Conservation (phyloP, 768 basidiomycete genomes). For the Naganishia friedmannii region DNA sequence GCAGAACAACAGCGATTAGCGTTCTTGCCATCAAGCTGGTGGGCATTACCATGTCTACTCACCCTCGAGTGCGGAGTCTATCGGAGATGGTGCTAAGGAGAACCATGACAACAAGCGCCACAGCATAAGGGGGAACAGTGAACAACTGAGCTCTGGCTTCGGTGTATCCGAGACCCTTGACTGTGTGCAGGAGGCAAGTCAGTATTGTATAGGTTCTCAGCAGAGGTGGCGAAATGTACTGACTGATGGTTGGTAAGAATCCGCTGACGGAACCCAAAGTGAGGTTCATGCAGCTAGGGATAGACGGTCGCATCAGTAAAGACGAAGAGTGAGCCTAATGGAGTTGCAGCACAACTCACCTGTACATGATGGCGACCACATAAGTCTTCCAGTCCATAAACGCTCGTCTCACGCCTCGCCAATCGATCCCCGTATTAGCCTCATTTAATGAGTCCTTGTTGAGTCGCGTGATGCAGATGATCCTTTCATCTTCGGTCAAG, state of each 20-base stretch:
- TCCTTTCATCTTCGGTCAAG: constrained; percentile 52
- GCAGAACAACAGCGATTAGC: not conserved
- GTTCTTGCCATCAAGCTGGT: not conserved
- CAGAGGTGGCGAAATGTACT: not conserved
- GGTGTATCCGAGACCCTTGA: constrained; percentile 51
- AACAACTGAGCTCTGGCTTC: constrained; percentile 45
- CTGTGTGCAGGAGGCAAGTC: not conserved
- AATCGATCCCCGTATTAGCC: constrained; percentile 46
- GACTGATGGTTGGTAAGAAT: constrained; percentile 52
- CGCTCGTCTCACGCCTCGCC: constrained; percentile 49
- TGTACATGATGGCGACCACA: constrained; percentile 41
- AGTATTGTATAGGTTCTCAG: not conserved
- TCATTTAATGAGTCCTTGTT: constrained; percentile 45
- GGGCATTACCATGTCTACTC: not conserved
- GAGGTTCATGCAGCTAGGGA: constrained; percentile 50
- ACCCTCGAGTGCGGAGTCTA: constrained; percentile 42
- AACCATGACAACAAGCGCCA: constrained; percentile 51
- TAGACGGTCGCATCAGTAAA: constrained; percentile 27
- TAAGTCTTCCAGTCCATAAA: constrained; percentile 52
- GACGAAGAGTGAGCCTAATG: constrained; percentile 4
- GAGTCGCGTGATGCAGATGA: constrained; percentile 50
- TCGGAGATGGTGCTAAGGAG: constrained; percentile 46
- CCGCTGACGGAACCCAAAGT: constrained; percentile 40
- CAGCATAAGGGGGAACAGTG: constrained; percentile 53
- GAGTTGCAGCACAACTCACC: constrained; percentile 16